Percentiles rank a stretch among this genome's conserved stretches.
Conservation (phyloP, 805 yeast species). For the Kodamaea lidongshanica region DNA sequence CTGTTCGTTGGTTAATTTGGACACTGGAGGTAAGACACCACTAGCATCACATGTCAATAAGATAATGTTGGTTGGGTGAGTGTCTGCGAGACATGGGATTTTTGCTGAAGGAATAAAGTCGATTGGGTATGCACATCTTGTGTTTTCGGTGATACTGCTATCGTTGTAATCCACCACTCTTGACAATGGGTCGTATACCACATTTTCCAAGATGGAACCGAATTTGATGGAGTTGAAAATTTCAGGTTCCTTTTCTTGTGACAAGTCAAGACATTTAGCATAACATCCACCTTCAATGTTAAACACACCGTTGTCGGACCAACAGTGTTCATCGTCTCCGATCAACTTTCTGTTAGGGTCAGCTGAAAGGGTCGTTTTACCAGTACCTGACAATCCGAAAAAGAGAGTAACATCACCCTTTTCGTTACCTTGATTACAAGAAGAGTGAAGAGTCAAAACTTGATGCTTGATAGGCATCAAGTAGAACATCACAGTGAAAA, state of each 20-base stretch:
- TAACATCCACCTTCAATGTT: constrained; percentile 99
- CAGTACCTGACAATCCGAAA: constrained; percentile 97
- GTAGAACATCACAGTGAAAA: constrained; percentile 97
- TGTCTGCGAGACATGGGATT: constrained; percentile 85
- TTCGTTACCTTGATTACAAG: constrained; percentile 82
- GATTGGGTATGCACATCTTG: constrained; percentile 98
- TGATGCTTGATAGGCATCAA: constrained; percentile 92
- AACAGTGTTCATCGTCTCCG: constrained; percentile 99
- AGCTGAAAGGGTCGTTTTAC: constrained; percentile 95
- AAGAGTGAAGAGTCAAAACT: constrained; percentile 89
- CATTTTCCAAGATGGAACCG: constrained; percentile 93
- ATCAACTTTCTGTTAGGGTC: constrained; percentile 90
- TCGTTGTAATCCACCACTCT: constrained; percentile 84
- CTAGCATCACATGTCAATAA: constrained; percentile 95
- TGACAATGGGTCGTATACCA: constrained; percentile 70
- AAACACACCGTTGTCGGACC: constrained; percentile 98
- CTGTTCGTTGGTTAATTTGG: constrained; percentile 87
- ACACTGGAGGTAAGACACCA: constrained; percentile 96
- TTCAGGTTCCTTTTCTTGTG: constrained; percentile 94
- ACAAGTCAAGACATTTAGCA: constrained; percentile 90
- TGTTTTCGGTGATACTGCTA: constrained; percentile 85
- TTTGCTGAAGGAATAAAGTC: constrained; percentile 94
- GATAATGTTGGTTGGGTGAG: constrained; percentile 88
- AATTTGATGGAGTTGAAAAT: constrained; percentile 90
- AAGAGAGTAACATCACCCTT: constrained; percentile 86